Percentiles rank a stretch among this genome's conserved stretches.
phyloP scores from a whole-genome alignment of 78 protist species.

The Dictyostelium brefeldianum region DNA sequence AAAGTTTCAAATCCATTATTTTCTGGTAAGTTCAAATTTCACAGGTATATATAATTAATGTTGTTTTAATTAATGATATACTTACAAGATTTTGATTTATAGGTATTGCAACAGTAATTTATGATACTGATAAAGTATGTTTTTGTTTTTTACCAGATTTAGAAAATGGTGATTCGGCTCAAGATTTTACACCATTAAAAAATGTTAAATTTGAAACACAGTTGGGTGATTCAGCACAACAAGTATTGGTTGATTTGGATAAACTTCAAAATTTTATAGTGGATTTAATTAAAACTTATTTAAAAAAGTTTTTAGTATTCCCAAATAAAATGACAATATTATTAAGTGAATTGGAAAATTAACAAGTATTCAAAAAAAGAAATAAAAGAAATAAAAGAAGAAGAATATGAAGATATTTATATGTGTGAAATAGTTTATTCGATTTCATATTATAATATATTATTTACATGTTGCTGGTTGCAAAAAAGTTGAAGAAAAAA shows the following conservation, averaged over 20 bases:
- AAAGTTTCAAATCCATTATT: constrained; percentile 66
- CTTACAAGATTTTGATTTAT: neutral
- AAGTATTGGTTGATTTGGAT: constrained; percentile 54
- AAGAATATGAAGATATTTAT: neutral
- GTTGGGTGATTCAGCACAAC: constrained; percentile 63
- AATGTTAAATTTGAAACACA: constrained; percentile 68
- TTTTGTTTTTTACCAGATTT: constrained; percentile 63
- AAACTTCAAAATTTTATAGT: constrained; percentile 48
- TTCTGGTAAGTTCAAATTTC: constrained; percentile 27
- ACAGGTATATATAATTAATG: too few relatives aligned
- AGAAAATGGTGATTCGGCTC: neutral
- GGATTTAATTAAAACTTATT: constrained; percentile 14
- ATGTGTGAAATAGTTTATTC: constrained; percentile 4
- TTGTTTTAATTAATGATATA: too few relatives aligned
- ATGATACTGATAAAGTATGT: constrained; percentile 76
- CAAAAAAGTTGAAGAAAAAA: neutral
- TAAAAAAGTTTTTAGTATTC: constrained; percentile 31
- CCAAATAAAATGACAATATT: constrained; percentile 55
- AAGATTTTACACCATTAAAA: constrained; percentile 29
- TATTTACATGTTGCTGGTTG: too few relatives aligned
- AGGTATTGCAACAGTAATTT: constrained; percentile 73
- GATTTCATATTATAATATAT: neutral
- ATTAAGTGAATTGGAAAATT: neutral
- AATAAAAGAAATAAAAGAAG: neutral
- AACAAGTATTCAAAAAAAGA: neutral